Percentiles rank a stretch among this genome's conserved stretches.
These are phyloP conservation scores for Globisporangium orthogonon DNA, from an alignment of 352 stramenopile genomes.

Conservation along the genomic window DNA sequence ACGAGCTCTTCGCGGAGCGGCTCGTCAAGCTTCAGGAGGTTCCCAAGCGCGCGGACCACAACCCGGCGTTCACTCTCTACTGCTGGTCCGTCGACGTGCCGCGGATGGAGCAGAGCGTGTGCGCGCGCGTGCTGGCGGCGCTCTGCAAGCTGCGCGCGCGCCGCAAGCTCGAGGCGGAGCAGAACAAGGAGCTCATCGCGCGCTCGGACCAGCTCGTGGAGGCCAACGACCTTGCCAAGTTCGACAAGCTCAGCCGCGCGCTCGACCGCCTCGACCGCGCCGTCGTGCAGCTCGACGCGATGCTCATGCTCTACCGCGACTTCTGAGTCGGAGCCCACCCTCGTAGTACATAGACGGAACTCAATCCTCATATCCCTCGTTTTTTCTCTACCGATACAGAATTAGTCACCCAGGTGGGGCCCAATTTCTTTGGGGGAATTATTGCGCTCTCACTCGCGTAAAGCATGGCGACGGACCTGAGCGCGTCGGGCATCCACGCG, in stretches of 20 bases:
- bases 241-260: conserved; percentile 80
- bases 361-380: neutral
- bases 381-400: neutral
- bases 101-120: conserved; percentile 51
- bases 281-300: conserved; percentile 77
- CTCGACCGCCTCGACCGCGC: conserved; percentile 81
- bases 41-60: conserved; percentile 83
- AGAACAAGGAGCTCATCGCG: conserved; percentile 86
- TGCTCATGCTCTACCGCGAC: conserved; percentile 87
- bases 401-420: neutral
- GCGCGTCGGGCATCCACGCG: conserved; percentile 31
- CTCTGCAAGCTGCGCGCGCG: conserved; percentile 64
- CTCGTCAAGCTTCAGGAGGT: conserved; percentile 84
- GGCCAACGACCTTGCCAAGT: conserved; percentile 79
- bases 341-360: neutral
- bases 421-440: neutral
- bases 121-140: conserved; percentile 64
- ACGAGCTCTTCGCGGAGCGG: conserved; percentile 71
- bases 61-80: conserved; percentile 84
- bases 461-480: conserved; percentile 42
- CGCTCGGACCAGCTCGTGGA: conserved; percentile 85
- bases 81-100: conserved; percentile 80
- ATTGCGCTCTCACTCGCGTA: too few species aligned
- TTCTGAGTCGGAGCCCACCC: conserved; percentile 52
- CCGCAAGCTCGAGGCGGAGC: conserved; percentile 69